Evolutionary conservation across 352 stramenopile species (phyloP).

Genomic region (Phytophthora kernoviae): DNA sequence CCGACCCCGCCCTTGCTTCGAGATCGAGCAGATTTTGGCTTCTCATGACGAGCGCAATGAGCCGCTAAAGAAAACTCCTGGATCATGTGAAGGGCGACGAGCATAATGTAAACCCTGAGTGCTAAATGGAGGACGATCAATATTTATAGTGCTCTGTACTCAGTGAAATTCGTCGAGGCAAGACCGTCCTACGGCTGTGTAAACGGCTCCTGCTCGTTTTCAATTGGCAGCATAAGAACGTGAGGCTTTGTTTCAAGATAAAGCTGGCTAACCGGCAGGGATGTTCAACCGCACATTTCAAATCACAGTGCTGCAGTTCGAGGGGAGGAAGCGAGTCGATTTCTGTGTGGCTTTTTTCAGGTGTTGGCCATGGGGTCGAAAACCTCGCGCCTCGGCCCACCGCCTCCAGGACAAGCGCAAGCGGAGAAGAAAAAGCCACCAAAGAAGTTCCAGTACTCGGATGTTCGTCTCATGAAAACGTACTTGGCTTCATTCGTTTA

Average conservation of each 20-base stretch:
- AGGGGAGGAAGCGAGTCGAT: constrained; percentile 11
- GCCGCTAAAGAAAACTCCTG: too few relatives aligned
- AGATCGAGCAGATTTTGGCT: too few relatives aligned
- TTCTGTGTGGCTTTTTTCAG: not conserved
- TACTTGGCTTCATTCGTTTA: constrained; percentile 48
- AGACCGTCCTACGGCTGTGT: too few relatives aligned
- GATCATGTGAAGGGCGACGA: too few relatives aligned
- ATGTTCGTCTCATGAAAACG: constrained; percentile 45
- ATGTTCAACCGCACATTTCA: constrained; percentile 5
- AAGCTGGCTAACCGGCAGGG: too few relatives aligned
- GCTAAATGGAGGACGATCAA: not conserved
- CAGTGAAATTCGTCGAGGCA: too few relatives aligned
- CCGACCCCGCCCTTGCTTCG: too few relatives aligned
- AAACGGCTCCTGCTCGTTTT: too few relatives aligned
- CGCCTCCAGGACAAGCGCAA: not conserved
- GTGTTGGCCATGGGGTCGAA: constrained; percentile 23
- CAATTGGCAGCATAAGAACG: constrained; percentile 26
- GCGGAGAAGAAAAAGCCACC: constrained; percentile 22
- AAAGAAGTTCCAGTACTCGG: constrained; percentile 32
- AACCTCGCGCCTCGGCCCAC: constrained; percentile 11
- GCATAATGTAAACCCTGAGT: too few relatives aligned
- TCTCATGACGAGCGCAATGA: too few relatives aligned
- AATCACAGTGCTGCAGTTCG: too few relatives aligned
- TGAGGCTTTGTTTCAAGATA: constrained; percentile 15
- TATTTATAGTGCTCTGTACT: constrained; percentile 10